phyloP scores from a whole-genome alignment of 106 monocot species.

The Cymbidium sinense region DNA sequence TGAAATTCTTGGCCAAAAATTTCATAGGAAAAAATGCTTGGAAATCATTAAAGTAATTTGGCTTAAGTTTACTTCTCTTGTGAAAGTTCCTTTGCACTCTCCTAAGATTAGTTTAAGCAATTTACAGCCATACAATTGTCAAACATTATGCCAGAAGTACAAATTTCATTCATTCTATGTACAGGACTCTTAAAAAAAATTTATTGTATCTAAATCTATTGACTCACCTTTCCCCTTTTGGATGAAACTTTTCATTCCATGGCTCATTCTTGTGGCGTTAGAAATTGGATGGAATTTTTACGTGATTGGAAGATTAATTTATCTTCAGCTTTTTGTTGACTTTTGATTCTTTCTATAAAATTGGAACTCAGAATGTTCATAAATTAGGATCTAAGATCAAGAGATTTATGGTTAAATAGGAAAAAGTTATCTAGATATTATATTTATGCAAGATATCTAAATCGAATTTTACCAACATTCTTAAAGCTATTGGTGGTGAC shows the following conservation, averaged over 20 bases:
- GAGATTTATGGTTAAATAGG: neutral
- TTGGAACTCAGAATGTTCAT: neutral
- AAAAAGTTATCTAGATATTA: neutral
- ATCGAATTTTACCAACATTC: neutral
- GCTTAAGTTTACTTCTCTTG: neutral
- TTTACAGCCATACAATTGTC: neutral
- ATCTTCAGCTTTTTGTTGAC: neutral
- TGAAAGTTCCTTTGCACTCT: neutral
- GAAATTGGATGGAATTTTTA: neutral
- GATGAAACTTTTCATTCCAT: neutral
- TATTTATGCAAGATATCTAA: neutral
- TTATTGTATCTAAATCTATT: neutral
- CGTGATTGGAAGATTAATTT: neutral
- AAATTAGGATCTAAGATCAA: neutral
- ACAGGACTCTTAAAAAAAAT: neutral
- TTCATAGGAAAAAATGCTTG: neutral
- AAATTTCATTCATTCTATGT: neutral
- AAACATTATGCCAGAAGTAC: neutral
- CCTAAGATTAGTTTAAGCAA: neutral
- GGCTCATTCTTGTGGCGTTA: neutral
- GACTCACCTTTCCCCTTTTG: too few species aligned
- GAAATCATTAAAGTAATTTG: neutral
- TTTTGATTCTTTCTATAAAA: neutral
- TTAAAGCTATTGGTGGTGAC: neutral
- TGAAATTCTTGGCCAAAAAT: neutral